Conservation (phyloP, 202 grass and related monocot species). For the Hordeum pubiflorum region DNA sequence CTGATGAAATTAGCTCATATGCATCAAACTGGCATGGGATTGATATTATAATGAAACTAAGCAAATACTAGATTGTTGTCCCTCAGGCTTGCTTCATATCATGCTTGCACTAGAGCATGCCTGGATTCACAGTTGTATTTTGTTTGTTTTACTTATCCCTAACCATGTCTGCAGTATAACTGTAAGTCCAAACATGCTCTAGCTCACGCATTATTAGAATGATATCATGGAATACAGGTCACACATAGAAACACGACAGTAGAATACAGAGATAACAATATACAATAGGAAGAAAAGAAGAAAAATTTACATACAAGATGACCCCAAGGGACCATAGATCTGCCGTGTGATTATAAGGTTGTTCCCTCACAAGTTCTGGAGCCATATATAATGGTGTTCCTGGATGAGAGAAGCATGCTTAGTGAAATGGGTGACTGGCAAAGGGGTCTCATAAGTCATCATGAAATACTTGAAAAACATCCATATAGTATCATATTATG, state of each 20-base stretch:
- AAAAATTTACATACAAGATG: conserved; percentile 65
- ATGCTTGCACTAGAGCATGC: not conserved
- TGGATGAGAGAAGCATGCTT: conserved; percentile 31
- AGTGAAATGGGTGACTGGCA: not conserved
- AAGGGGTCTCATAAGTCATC: not conserved
- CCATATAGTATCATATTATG: not conserved
- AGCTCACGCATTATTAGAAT: not conserved
- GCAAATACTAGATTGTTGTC: not conserved
- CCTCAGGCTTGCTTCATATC: not conserved
- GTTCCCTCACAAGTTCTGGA: conserved; percentile 94
- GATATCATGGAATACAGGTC: not conserved
- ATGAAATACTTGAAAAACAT: not conserved
- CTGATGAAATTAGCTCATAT: not conserved
- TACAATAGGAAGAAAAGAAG: not conserved
- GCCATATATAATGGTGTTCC: conserved; percentile 98
- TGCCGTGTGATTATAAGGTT: conserved; percentile 92
- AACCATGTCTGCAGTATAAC: not conserved
- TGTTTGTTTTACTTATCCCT: not conserved
- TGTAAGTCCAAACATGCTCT: not conserved
- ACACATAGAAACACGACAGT: not conserved
- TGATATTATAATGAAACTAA: not conserved
- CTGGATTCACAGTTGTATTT: not conserved
- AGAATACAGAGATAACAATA: not conserved
- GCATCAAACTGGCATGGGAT: not conserved
- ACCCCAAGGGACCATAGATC: conserved; percentile 98